Percentiles rank a stretch among this genome's conserved stretches.
Evolutionary conservation across 352 stramenopile genomes (phyloP).

Genomic region (Pelagophyceae sp.): DNA sequence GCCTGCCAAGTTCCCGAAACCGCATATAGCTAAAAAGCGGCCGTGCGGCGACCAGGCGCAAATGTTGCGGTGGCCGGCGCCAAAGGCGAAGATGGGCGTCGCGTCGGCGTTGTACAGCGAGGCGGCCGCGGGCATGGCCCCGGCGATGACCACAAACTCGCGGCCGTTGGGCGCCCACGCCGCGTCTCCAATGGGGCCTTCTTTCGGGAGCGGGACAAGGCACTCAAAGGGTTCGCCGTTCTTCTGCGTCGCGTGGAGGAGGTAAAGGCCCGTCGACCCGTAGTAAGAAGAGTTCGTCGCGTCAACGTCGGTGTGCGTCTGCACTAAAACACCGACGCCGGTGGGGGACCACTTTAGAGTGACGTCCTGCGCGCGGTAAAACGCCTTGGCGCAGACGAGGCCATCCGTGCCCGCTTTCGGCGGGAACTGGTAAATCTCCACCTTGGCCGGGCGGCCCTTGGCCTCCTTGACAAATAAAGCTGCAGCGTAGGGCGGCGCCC

Average conservation of each 20-base stretch:
- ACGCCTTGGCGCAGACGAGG: conserved; percentile 41
- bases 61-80: conserved; percentile 84
- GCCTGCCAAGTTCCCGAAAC: conserved; percentile 92
- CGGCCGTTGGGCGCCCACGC: conserved; percentile 76
- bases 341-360: conserved; percentile 47
- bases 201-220: conserved; percentile 72
- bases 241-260: conserved; percentile 60
- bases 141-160: conserved; percentile 85
- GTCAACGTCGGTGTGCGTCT: conserved; percentile 55
- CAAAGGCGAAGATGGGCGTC: conserved; percentile 88
- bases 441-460: conserved; percentile 49
- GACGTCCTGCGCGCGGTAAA: conserved; percentile 54
- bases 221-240: conserved; percentile 72
- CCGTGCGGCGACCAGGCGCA: conserved; percentile 88
- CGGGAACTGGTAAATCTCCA: conserved; percentile 19
- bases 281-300: conserved; percentile 89
- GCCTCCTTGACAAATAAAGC: conserved; percentile 45
- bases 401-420: conserved; percentile 27
- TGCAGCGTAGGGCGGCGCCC: conserved; percentile 36
- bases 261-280: conserved; percentile 86
- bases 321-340: conserved; percentile 45
- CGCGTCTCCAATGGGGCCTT: conserved; percentile 80
- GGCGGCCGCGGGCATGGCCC: conserved; percentile 83
- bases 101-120: conserved; percentile 88
- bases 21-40: conserved; percentile 74